These are phyloP conservation scores for Populus deltoides DNA, from an alignment of 345 rosid genomes.

Conservation along the genomic window DNA sequence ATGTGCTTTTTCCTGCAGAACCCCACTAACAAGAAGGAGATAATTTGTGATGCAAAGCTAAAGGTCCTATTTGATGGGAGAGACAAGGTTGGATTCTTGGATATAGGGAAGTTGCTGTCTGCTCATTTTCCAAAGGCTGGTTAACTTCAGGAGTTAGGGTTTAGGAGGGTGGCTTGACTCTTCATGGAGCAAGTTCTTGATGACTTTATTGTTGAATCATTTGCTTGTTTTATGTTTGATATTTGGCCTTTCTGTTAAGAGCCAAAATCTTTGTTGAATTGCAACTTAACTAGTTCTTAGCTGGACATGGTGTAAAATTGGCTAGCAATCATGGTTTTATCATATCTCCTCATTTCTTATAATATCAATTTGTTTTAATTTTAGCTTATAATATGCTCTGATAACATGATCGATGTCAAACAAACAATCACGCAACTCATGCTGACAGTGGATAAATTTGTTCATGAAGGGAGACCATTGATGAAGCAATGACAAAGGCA, in stretches of 20 bases:
- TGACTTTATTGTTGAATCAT: background rate
- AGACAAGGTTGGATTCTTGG: conserved; percentile 65
- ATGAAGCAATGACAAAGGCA: too few species aligned
- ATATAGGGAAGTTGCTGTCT: conserved; percentile 65
- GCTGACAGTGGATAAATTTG: too few species aligned
- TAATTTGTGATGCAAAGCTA: conserved; percentile 69
- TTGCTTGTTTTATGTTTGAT: conserved; percentile 3
- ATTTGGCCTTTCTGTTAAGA: background rate
- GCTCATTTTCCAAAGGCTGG: conserved; percentile 57
- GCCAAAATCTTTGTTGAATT: background rate
- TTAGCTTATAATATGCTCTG: background rate
- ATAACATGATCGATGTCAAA: background rate
- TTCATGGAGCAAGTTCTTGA: background rate
- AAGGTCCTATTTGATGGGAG: conserved; percentile 68
- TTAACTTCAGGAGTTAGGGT: background rate
- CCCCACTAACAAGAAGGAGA: conserved; percentile 63
- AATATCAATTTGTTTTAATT: background rate
- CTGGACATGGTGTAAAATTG: conserved; percentile 11
- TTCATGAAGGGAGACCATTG: too few species aligned
- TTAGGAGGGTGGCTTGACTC: too few species aligned
- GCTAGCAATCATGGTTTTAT: background rate
- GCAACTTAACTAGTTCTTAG: background rate
- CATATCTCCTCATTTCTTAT: background rate
- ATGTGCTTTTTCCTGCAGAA: conserved; percentile 50
- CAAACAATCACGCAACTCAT: too few species aligned